A percentile compares a stretch with the other conserved stretches of the same genome.
phyloP scores from a whole-genome alignment of 495 filamentous ascomycete genomes.

The Collariella sp. region DNA sequence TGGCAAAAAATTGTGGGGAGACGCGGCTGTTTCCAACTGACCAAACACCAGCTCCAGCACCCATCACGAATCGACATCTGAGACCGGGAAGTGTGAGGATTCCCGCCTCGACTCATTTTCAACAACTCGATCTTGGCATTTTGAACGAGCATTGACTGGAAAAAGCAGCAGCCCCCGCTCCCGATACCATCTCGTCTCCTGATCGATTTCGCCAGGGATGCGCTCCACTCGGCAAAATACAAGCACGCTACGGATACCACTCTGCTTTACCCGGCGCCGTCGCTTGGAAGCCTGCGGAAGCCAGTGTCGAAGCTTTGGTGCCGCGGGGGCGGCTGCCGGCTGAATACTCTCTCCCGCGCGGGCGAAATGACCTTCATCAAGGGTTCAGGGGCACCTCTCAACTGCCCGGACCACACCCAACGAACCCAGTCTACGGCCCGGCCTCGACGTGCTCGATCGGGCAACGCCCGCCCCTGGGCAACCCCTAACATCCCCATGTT shows the following conservation, averaged over 20 bases:
- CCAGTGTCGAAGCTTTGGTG: not conserved
- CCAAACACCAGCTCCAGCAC: not conserved
- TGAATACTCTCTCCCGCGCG: constrained; percentile 8
- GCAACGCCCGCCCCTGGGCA: not conserved
- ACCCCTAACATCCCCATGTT: not conserved
- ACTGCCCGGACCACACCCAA: not conserved
- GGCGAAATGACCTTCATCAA: constrained; percentile 4
- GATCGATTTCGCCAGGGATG: not conserved
- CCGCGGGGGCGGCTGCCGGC: not conserved
- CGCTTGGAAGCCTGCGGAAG: constrained; percentile 1
- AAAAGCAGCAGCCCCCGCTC: not conserved
- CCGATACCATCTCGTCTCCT: too few relatives aligned
- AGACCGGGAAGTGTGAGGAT: not conserved
- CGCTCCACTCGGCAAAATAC: constrained; percentile 4
- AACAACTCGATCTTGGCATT: not conserved
- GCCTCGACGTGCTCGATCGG: not conserved
- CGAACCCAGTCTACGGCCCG: constrained; percentile 4
- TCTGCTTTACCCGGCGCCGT: constrained; percentile 2
- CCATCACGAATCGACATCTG: not conserved
- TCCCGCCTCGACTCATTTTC: not conserved
- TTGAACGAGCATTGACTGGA: not conserved
- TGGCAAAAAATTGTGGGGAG: too few relatives aligned
- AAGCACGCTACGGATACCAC: not conserved
- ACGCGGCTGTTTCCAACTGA: too few relatives aligned
- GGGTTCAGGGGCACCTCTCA: not conserved